These are phyloP conservation scores for Striga asiatica DNA, from an alignment of 257 asterid genomes.

Conservation along the genomic window DNA sequence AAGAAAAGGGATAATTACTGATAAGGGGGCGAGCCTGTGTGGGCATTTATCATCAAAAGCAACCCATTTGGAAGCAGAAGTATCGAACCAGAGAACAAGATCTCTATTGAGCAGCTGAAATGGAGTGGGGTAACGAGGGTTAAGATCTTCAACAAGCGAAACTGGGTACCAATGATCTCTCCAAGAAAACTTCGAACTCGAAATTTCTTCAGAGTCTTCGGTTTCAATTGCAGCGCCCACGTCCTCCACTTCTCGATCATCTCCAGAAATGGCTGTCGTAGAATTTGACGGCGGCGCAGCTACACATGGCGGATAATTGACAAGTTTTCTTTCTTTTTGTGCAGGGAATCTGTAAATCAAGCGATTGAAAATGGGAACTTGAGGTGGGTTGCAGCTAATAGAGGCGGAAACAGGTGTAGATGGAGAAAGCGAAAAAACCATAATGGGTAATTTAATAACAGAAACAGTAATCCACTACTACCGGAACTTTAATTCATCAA, in stretches of 20 bases:
- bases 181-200: conserved; percentile 69
- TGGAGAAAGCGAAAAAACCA: conserved; percentile 30
- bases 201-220: conserved; percentile 34
- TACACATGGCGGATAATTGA: conserved; percentile 31
- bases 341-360: conserved; percentile 10
- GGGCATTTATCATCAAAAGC: conserved; percentile 97
- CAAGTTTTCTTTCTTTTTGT: conserved; percentile 10
- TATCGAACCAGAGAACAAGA: conserved; percentile 89
- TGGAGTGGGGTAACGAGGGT: conserved; percentile 70
- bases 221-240: conserved; percentile 18
- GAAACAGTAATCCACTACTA: not conserved
- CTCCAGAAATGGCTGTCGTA: conserved; percentile 25
- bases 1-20: conserved; percentile 28
- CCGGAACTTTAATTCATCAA: not conserved
- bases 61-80: conserved; percentile 65
- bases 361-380: conserved; percentile 13
- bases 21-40: conserved; percentile 94
- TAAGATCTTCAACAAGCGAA: conserved; percentile 84
- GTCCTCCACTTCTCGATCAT: conserved; percentile 19
- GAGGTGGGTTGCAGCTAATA: not conserved
- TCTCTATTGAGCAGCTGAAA: conserved; percentile 92
- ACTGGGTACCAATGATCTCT: conserved; percentile 98
- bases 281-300: conserved; percentile 60
- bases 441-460: not conserved
- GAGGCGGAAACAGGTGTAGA: conserved; percentile 23